phyloP scores from a whole-genome alignment of 768 basidiomycete species.

The Trametes sanguinea region DNA sequence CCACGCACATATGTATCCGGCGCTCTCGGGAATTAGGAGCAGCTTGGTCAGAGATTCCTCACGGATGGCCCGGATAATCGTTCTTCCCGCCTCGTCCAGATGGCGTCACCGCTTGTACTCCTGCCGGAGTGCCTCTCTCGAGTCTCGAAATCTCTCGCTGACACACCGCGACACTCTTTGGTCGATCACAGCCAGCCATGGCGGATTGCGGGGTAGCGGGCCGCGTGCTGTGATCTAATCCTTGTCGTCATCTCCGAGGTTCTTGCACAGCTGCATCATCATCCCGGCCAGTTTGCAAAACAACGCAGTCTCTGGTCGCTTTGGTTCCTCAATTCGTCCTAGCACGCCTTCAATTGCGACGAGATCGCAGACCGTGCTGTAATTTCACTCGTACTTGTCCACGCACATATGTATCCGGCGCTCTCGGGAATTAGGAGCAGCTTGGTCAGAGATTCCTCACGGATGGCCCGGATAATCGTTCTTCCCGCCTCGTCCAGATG shows the following conservation, averaged over 20 bases:
- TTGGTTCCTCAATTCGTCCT: too few species aligned
- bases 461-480: neutral
- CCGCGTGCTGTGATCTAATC: neutral
- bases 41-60: neutral
- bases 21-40: neutral
- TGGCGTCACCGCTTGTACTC: neutral
- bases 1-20: too few species aligned
- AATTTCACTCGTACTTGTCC: too few species aligned
- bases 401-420: too few species aligned
- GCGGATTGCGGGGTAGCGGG: too few species aligned
- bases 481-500: neutral
- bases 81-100: neutral
- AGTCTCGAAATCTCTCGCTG: neutral
- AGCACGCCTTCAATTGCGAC: too few species aligned
- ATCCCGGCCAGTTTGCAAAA: too few species aligned
- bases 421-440: neutral
- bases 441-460: neutral
- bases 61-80: neutral
- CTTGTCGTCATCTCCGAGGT: constrained; percentile 8
- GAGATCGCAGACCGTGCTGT: too few species aligned
- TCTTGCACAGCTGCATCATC: neutral
- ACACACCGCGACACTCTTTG: neutral
- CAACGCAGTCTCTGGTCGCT: too few species aligned
- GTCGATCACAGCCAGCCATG: neutral
- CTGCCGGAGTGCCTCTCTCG: neutral